Evolutionary conservation across 208 protist genomes (phyloP), one percentile per base, ranked within the genome.

Genomic region (Leishmania braziliensis): DNA sequence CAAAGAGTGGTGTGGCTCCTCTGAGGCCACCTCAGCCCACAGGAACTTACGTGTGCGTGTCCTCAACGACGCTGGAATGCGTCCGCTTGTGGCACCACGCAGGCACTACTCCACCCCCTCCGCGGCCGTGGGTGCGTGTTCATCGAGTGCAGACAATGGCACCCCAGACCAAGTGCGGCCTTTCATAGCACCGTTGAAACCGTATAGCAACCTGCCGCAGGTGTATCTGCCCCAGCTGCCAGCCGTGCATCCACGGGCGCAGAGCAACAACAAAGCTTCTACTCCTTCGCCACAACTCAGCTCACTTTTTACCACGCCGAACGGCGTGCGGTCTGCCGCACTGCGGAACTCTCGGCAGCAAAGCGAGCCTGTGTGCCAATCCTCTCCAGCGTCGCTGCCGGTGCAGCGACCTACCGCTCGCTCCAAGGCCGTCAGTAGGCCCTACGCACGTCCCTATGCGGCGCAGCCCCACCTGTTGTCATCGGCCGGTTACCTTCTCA

Each of bases 281-380:
- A 54, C 9, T 53, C 65, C 62, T 8, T 68, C 36, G 39, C 72
- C 73, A 18, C 50, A 43, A 39, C n/a, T 69, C 43, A 70, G 63
- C 18, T 51, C 62, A 43, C 51, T 18, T 75, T 70, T 77, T 70
- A 80, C 54, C 75, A 60, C 75, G 10, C 70, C 80, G 26, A 68
- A 20, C 54, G 16, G 65, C n/a, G 46, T 68, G 54, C 54, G 43
- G 39, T 36, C 26, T 63, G 39, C 69, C 26, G 78, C 14, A 54
- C 74, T 87, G 33, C 86, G 84, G 43, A 51, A 29, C 26, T 84
- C 84, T 72, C 87, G 84, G 43, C 83, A 87, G 51, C 86, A 79
- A 54, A 78, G 60, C 46, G 82, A 85, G 48, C 58, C 33, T 46
- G 50, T 39, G 33, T 48, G 46, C 54, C 68, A 66, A 56, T 33